Conservation (phyloP, 2,329 filamentous ascomycete genomes). For the Fusarium papillatum region DNA sequence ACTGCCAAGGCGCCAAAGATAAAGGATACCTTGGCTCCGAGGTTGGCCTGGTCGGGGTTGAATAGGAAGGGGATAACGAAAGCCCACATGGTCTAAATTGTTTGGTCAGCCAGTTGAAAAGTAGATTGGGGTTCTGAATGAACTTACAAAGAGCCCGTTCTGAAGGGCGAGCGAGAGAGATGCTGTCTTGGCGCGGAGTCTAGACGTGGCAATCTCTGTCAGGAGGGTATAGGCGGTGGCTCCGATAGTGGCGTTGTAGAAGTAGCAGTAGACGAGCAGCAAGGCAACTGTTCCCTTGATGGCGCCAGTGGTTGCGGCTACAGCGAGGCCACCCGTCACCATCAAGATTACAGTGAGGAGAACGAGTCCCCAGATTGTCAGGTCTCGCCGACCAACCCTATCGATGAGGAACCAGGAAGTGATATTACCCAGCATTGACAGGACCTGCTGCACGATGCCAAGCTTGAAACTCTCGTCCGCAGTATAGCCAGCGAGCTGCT, state of each 20-base stretch:
- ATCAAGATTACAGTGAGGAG: constrained; percentile 25
- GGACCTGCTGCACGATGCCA: constrained; percentile 30
- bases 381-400: constrained; percentile 25
- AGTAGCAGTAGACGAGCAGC: constrained; percentile 32
- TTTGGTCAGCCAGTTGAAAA: background rate
- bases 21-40: constrained; percentile 36
- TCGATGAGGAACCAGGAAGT: constrained; percentile 36
- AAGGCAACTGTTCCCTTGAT: constrained; percentile 32
- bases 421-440: constrained; percentile 35
- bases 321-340: constrained; percentile 29
- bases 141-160: constrained; percentile 32
- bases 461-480: constrained; percentile 29
- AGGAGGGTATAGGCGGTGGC: constrained; percentile 35
- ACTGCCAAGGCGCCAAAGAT: constrained; percentile 51
- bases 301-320: constrained; percentile 18
- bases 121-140: rapidly evolving
- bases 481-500: constrained; percentile 35
- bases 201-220: constrained; percentile 31
- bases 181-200: constrained; percentile 34
- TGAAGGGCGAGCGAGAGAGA: constrained; percentile 33
- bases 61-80: constrained; percentile 39
- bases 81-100: constrained; percentile 28
- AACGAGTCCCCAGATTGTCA: constrained; percentile 28
- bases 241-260: constrained; percentile 37
- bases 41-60: constrained; percentile 38